These are phyloP conservation scores for Papilionanthe hybrid DNA, from an alignment of 116 monocot genomes.

Conservation along the genomic window DNA sequence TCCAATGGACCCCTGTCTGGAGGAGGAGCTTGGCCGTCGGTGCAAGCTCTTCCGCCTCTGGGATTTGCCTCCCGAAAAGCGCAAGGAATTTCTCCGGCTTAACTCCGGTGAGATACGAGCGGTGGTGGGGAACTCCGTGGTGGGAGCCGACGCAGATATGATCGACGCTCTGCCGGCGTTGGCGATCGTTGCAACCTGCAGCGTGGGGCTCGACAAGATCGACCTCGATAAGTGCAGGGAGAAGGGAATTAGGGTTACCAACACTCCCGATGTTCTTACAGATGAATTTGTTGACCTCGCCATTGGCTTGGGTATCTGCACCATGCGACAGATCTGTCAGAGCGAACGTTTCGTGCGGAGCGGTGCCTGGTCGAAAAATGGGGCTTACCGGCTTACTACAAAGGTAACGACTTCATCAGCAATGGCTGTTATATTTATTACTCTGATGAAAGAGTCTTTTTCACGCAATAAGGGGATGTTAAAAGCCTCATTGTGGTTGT, in stretches of 20 bases:
- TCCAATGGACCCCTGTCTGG: slow-evolving; percentile 54
- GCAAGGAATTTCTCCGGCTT: slow-evolving; percentile 38
- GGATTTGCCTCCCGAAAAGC: slow-evolving; percentile 34
- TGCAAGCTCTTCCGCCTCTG: slow-evolving; percentile 75
- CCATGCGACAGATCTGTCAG: slow-evolving; percentile 40
- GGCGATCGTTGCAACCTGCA: slow-evolving; percentile 66
- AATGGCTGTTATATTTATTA: background rate
- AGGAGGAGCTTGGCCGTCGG: slow-evolving; percentile 46
- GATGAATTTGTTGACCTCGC: slow-evolving; percentile 84
- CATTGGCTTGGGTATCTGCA: slow-evolving; percentile 61
- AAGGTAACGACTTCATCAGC: slow-evolving; percentile 25
- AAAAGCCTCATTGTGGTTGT: too few species aligned
- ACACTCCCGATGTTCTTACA: slow-evolving; percentile 84
- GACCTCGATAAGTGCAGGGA: slow-evolving; percentile 67
- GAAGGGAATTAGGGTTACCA: slow-evolving; percentile 65
- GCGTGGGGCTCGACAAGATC: slow-evolving; percentile 76
- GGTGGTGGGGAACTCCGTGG: slow-evolving; percentile 39
- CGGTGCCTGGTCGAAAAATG: slow-evolving; percentile 42
- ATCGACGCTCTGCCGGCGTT: slow-evolving; percentile 64
- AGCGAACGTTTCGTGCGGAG: slow-evolving; percentile 57
- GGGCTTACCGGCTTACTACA: slow-evolving; percentile 41
- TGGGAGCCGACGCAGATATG: slow-evolving; percentile 52
- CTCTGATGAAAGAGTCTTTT: too few species aligned
- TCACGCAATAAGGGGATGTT: too few species aligned
- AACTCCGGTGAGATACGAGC: slow-evolving; percentile 60